Percentiles rank a stretch among this genome's conserved stretches.
Conservation (phyloP, 2,329 filamentous ascomycete genomes). For the Rhinocladiella mackenziei region DNA sequence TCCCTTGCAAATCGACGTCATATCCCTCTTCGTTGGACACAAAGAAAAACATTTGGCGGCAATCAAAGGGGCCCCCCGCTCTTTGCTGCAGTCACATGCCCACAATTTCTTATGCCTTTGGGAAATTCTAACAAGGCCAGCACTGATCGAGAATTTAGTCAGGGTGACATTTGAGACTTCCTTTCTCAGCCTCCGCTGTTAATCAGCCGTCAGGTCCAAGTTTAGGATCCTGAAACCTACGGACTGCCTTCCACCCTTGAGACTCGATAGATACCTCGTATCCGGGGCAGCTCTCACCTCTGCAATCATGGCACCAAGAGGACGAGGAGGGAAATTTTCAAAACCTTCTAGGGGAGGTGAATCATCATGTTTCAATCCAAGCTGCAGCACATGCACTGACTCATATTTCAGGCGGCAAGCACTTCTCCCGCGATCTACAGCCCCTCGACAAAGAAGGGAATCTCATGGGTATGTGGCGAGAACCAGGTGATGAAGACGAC, state of each 20-base stretch:
- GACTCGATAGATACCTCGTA: neutral
- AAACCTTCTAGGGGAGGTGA: conserved; percentile 91
- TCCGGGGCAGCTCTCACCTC: neutral
- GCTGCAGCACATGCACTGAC: conserved; percentile 11
- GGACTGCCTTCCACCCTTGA: neutral
- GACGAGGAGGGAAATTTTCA: conserved; percentile 87
- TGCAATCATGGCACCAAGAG: conserved; percentile 50
- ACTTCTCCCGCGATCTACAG: conserved; percentile 87
- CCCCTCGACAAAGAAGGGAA: conserved; percentile 87
- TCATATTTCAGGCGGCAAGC: conserved; percentile 69
- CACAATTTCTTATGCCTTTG: neutral
- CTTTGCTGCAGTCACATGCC: conserved; percentile 8
- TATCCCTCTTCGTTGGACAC: no score
- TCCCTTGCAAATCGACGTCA: no score
- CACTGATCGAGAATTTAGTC: neutral
- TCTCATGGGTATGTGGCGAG: conserved; percentile 79
- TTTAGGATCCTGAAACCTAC: neutral
- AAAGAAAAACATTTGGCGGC: no score
- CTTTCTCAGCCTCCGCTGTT: neutral
- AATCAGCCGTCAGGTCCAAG: neutral
- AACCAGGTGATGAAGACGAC: conserved; percentile 30
- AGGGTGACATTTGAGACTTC: neutral
- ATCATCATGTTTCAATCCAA: neutral
- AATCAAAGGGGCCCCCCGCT: no score
- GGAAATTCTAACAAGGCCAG: neutral